Base-by-base conservation (phyloP, 306 rosid species). In the Potentilla sterilis region DNA sequence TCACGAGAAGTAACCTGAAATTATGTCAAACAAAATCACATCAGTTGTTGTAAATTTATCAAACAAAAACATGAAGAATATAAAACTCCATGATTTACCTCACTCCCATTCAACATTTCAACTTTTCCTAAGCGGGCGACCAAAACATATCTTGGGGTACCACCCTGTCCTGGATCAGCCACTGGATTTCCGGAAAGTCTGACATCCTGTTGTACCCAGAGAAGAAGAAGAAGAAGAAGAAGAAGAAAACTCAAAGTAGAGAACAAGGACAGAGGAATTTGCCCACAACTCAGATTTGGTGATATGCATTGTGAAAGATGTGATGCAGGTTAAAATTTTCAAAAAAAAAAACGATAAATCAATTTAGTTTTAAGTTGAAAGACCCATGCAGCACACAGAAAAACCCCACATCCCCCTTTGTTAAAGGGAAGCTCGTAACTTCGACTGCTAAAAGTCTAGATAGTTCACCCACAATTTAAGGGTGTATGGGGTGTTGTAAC, bases 121-220 rank as follows among this genome's bases (percentile, higher is more conserved):
- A 95, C 78, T 77, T 92, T 90, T 32, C 88, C 86, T 77, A 95
- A 85, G 48, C 97, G 90, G 55, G 96, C 96, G 59, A 95, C 80
- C 90, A 90, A 82, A 85, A 80, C 88, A 80, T 80, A 95, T 83
- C 98, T 88, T 28, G 98, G 85, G 77, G 89, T 62, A 34, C 98
- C 96, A 41, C 90, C 98, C 75, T 81, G 74, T 64, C 78, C 80
- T 69, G 93, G 84, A 86, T 95, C 97, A 69, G 96, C 84, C 63
- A 92, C 75, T 79, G 96, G 95, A 84, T 92, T 95, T 18, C 84
- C 97, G 54, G 98, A 92, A 59, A 95, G 93, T 86, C 97, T 89
- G 84, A 83, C 72, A 62, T 95, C 97, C 98, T 95, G 86, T 40
- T 40, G 73, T 48, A 38, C 75, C 62, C 64, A 18, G 2, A 14